A percentile compares a stretch with the other conserved stretches of the same genome.
These are phyloP conservation scores for Cynara cardunculus DNA, from an alignment of 129 eudicot genomes.

Conservation along the genomic window DNA sequence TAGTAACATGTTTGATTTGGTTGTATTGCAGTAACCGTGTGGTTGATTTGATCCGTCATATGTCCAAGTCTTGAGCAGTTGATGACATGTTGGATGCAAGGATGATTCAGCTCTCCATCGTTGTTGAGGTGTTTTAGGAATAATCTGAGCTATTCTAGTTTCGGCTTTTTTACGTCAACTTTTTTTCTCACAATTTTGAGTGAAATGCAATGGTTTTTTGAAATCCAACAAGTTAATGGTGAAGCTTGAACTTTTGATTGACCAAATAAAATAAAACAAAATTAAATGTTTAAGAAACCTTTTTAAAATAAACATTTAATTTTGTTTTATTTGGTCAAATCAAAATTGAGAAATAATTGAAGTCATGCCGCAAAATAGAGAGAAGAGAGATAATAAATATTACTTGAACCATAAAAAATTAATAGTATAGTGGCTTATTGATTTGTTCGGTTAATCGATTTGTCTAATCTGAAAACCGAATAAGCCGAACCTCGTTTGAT, in stretches of 20 bases:
- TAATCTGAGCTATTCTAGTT: constrained; percentile 4
- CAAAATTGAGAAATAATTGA: too few species aligned
- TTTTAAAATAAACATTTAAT: too few species aligned
- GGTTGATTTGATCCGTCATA: constrained; percentile 76
- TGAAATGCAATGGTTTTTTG: neutral
- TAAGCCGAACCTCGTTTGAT: too few species aligned
- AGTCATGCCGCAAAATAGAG: too few species aligned
- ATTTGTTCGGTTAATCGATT: too few species aligned
- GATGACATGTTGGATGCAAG: neutral
- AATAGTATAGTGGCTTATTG: neutral
- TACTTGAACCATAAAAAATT: too few species aligned
- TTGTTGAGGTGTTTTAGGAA: constrained; percentile 16
- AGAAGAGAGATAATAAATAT: too few species aligned
- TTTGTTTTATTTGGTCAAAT: too few species aligned
- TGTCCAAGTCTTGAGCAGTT: constrained; percentile 41
- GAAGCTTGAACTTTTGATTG: too few species aligned
- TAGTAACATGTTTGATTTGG: neutral
- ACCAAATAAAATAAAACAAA: too few species aligned
- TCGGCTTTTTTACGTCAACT: neutral
- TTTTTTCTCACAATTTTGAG: constrained; percentile 21
- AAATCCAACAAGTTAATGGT: neutral
- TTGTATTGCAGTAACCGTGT: constrained; percentile 69
- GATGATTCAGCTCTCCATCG: constrained; percentile 11
- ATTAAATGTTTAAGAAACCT: too few species aligned
- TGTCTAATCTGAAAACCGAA: too few species aligned